These are phyloP conservation scores for Termitomyces sp. DNA, from an alignment of 768 basidiomycete species.

Conservation along the genomic window DNA sequence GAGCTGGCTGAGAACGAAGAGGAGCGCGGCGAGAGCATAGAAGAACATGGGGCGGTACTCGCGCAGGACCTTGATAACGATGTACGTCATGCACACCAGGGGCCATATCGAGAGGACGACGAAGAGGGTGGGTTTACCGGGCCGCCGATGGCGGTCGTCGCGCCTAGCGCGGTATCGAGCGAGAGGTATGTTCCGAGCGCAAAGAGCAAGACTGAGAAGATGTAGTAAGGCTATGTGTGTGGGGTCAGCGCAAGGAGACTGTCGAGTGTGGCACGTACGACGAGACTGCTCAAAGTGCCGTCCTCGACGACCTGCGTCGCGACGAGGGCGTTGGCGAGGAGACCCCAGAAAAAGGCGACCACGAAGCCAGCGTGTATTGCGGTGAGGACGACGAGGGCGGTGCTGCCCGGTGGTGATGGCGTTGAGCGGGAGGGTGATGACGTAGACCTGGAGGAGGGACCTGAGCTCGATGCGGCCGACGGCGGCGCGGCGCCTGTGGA, in stretches of 20 bases:
- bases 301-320: constrained; percentile 92
- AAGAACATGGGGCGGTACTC: constrained; percentile 77
- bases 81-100: constrained; percentile 56
- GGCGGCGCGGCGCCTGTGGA: constrained; percentile 73
- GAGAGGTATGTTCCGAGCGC: constrained; percentile 76
- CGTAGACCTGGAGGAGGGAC: constrained; percentile 57
- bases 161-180: constrained; percentile 69
- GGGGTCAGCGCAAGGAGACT: no score
- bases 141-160: constrained; percentile 16
- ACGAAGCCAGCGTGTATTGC: constrained; percentile 79
- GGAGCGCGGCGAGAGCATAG: constrained; percentile 64
- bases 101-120: constrained; percentile 79
- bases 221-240: constrained; percentile 49
- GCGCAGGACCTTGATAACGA: constrained; percentile 68
- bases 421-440: constrained; percentile 71
- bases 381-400: constrained; percentile 58
- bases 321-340: constrained; percentile 72
- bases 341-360: constrained; percentile 71
- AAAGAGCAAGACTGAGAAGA: constrained; percentile 56
- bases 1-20: constrained; percentile 79
- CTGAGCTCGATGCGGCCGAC: constrained; percentile 83
- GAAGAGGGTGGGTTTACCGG: constrained; percentile 46
- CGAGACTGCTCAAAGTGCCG: constrained; percentile 19
- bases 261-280: no score
- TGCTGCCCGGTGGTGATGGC: constrained; percentile 77